Conservation (phyloP, 352 stramenopile species). For the Phytophthora brassicae region DNA sequence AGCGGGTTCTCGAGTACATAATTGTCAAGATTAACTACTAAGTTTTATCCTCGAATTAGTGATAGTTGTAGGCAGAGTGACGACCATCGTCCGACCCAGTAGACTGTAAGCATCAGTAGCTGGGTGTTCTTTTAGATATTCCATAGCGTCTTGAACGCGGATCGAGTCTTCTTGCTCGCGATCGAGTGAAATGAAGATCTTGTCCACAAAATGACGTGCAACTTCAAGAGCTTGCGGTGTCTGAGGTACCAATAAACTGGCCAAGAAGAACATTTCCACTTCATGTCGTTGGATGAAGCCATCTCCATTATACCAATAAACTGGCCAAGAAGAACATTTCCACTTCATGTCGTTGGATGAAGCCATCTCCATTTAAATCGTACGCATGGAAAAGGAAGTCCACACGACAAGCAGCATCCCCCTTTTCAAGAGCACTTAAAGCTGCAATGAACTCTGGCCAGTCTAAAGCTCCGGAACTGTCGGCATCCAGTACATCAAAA, state of each 20-base stretch:
- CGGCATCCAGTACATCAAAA: constrained; percentile 63
- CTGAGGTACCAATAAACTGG: constrained; percentile 47
- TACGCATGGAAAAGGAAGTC: constrained; percentile 78
- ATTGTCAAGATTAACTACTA: neutral
- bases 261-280: constrained; percentile 61
- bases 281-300: constrained; percentile 61
- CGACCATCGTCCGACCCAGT: constrained; percentile 69
- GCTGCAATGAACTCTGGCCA: constrained; percentile 77
- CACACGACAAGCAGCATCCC: constrained; percentile 48
- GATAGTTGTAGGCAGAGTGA: constrained; percentile 12
- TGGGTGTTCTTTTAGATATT: constrained; percentile 52
- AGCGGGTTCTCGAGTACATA: constrained; percentile 3
- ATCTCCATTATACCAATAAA: constrained; percentile 66
- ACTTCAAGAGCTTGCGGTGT: constrained; percentile 54
- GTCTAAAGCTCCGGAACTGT: constrained; percentile 63
- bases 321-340: constrained; percentile 64
- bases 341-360: constrained; percentile 63
- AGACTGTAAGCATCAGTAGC: constrained; percentile 57
- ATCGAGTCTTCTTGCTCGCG: constrained; percentile 40
- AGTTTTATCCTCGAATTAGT: neutral
- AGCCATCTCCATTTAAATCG: constrained; percentile 64
- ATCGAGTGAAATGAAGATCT: constrained; percentile 60
- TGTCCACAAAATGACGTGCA: constrained; percentile 57
- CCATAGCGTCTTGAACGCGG: constrained; percentile 45
- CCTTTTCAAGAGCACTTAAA: constrained; percentile 67